Evolutionary conservation across 1,284 basidiomycete species (phyloP).

Genomic region (Heterobasidion parviporum): DNA sequence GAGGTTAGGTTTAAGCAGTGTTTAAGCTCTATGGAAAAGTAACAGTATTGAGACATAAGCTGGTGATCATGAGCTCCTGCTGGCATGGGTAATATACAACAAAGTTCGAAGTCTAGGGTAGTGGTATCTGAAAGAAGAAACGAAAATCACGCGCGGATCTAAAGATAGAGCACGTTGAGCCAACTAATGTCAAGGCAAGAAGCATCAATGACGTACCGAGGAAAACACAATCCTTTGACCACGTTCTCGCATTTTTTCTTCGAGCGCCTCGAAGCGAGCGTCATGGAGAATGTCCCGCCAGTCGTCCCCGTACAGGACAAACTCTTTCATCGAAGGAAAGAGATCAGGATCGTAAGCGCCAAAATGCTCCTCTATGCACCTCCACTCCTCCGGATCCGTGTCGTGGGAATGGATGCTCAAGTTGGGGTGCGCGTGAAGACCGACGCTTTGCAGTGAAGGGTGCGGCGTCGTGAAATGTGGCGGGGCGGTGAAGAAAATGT

Average conservation of each 20-base stretch:
- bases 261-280: neutral
- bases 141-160: too few relatives aligned
- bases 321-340: constrained; percentile 8
- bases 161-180: too few relatives aligned
- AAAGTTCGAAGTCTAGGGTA: too few relatives aligned
- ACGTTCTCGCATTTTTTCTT: neutral
- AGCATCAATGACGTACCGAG: neutral
- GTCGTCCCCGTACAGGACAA: constrained; percentile 7
- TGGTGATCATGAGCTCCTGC: too few relatives aligned
- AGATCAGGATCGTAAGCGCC: neutral
- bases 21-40: too few relatives aligned
- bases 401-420: constrained; percentile 20
- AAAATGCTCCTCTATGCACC: constrained; percentile 38
- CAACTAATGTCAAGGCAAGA: too few relatives aligned
- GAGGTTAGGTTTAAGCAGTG: too few relatives aligned
- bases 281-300: neutral
- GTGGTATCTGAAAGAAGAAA: too few relatives aligned
- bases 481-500: constrained; percentile 40
- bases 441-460: constrained; percentile 31
- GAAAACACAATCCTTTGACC: neutral
- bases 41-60: too few relatives aligned
- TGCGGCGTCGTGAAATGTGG: constrained; percentile 18
- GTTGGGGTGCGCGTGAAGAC: constrained; percentile 42
- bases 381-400: constrained; percentile 29
- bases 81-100: too few relatives aligned